Evolutionary conservation across 345 rosid genomes (phyloP), one percentile per base, ranked within the genome.

Genomic region (Angophora floribunda): DNA sequence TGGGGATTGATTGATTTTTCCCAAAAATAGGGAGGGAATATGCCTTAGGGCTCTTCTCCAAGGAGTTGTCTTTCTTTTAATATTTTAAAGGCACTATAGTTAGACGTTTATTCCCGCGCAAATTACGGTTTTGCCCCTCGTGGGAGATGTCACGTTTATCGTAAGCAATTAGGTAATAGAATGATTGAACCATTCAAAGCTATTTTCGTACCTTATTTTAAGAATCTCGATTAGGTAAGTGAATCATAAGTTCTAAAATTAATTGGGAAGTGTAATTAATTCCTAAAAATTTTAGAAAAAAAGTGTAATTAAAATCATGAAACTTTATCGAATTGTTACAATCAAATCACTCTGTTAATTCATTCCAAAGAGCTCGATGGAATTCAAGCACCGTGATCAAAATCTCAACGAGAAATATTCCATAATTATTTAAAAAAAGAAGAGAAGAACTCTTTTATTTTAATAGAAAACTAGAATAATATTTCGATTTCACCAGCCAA

Each of bases 251-350:
- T 65, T 32, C 9, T 67, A 32, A 67, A 32, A 14, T n/a, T 14
- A 4, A 13, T n/a, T 6, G 30, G 30, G 28, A 63, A 1, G 4
- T 63, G 15, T 0, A 13, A 61, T 61, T 28, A 13, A 63, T 61
- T 61, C 2, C 2, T 61, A 12, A 61, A 61, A 28, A 3, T 28
- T 28, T 61, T 7, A 2, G 2, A 36, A 12, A 28, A 61, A 63
- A 28, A 13, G 0, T 13, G 1, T 6, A 61, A 61, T 61, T 61
- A 61, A 61, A 63, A 14, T 63, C 2, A 0, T n/a, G 13, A 28
- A 2, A n/a, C 15, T 63, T n/a, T 28, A n/a, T 63, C 9, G 1
- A 63, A 63, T 63, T 0, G 0, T 3, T 13, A 14, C 19, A 0
- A n/a, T 63, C 0, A 13, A 36, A 36, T 36, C 41, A 36, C 4